Base-by-base conservation (phyloP, 2,329 filamentous ascomycete species). In the Pseudogymnoascus sp. region DNA sequence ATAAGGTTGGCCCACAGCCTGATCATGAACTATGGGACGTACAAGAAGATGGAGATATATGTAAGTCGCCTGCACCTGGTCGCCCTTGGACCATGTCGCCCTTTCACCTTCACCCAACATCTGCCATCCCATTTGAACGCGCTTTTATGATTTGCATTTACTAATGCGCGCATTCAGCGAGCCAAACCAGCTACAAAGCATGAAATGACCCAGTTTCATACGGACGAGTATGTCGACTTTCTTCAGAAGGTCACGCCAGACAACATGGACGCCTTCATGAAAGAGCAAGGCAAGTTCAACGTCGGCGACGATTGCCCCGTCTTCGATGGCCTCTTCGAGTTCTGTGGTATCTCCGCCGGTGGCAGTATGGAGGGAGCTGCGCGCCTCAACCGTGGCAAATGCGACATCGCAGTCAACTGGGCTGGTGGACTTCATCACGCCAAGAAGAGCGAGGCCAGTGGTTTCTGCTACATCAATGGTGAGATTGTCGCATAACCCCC, bases 391-490 rank as follows among this genome's bases (percentile, higher is more conserved):
- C 90, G 93, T 67, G 85, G 90, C 67, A 95, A 97, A 77, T 95
- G 92, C 73, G 91, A 97, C 75, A 96, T 99, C 71, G 95, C 95
- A 19, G 90, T 99, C 75, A 97, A 97, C 77, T 99, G 95, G 95
- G 95, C 93, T 50, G 95, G 95, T 61, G 95, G 95, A 26, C 84
- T 99, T 59, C 95, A 99, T 76, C 95, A 99, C 75, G 95, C 95
- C 46, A 97, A 97, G 77, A 97, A 97, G 78, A 90, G 89, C 68
- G 92, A 97, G 78, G 95, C 95, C 65, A 93, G 89, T 70, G 95
- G 95, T 37, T 99, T 99, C 79, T 99, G 95, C 80, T 99, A 99
- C 75, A 91, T 97, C 70, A 99, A 99, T 75, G 93, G 90, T 84
- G 85, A 81, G 77, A 80, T 4, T 17, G 33, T 10, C 35, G 15